Evolutionary conservation across 2,329 filamentous ascomycete genomes (phyloP).

Genomic region (Cercospora brassicicola): DNA sequence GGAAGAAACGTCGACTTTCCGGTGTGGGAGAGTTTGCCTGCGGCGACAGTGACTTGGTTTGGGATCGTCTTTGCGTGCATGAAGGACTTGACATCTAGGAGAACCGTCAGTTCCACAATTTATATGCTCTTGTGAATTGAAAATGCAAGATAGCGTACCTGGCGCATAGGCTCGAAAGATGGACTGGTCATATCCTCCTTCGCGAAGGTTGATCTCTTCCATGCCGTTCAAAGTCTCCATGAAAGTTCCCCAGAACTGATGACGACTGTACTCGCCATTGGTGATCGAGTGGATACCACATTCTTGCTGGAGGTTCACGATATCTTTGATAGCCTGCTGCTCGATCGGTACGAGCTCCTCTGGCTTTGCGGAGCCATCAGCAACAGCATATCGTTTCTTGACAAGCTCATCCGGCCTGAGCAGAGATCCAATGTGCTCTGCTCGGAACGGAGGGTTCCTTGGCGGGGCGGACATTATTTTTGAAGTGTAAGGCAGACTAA

Average conservation of each 20-base stretch:
- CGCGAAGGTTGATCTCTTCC: conserved; percentile 49
- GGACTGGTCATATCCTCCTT: conserved; percentile 43
- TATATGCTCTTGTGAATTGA: too few relatives aligned
- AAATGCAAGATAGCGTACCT: too few relatives aligned
- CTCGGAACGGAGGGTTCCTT: conserved; percentile 61
- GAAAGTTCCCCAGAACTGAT: conserved; percentile 38
- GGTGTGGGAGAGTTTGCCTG: conserved; percentile 58
- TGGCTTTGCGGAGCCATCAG: conserved; percentile 29
- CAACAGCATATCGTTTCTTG: conserved; percentile 56
- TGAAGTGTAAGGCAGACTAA: neutral
- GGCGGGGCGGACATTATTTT: conserved; percentile 53
- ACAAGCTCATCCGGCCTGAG: conserved; percentile 65
- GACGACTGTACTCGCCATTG: conserved; percentile 39
- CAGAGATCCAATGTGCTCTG: conserved; percentile 71
- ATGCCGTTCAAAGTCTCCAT: conserved; percentile 47
- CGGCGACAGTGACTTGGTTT: conserved; percentile 58
- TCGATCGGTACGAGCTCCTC: conserved; percentile 36
- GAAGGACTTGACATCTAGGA: conserved; percentile 59
- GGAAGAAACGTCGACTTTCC: conserved; percentile 57
- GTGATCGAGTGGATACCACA: conserved; percentile 37
- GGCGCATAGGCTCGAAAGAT: conserved; percentile 60
- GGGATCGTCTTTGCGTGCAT: conserved; percentile 59
- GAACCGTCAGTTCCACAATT: neutral
- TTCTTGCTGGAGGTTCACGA: conserved; percentile 38
- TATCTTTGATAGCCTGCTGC: conserved; percentile 36